Base-by-base conservation (phyloP, 2,329 filamentous ascomycete genomes). In the Penicillium concentricum region DNA sequence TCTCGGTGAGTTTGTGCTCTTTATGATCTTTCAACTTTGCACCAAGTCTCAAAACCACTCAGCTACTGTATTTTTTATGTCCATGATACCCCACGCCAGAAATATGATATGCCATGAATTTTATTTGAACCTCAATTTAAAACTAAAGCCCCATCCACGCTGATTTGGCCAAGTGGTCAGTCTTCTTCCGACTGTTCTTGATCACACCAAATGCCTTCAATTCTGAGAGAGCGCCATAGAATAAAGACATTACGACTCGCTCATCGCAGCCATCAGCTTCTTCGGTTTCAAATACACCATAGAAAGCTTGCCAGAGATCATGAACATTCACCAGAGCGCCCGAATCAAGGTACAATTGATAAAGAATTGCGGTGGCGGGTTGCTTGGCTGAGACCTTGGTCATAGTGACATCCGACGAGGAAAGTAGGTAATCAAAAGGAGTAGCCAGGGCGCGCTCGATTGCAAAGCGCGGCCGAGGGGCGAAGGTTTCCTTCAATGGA, bases 121-220 rank as follows among this genome's bases (percentile, higher is more conserved):
- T 35, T 18, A 46, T 54, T 44, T 52, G 28, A 41, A 51, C 28
- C 16, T 35, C 22, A 46, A 53, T 47, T 6, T 34, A 55, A 15
- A 42, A 68, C 51, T 69, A 75, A 38, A 75, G 51, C 1, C 93
- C 94, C 72, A 89, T 92, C 86, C 87, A 90, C 50, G 81, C 78
- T 35, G 92, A 81, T 79, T 97, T 97, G 38, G 91, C 87, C 64
- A 97, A 79, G 75, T 97, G 93, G 72, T 97, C 94, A 24, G 87
- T 85, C 80, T 96, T 96, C 80, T 92, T 96, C 76, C 88, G 90
- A 69, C 89, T 97, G 59, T 84, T 82, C 78, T 94, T 97, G 59
- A 97, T 83, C 75, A 97, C 88, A 8, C 94, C 94, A 67, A 99
- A 80, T 52, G 87, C 84, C 72, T 87, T 88, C 71, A 99, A 75